These are phyloP conservation scores for Mycena filopes DNA, from an alignment of 768 basidiomycete species.

Conservation along the genomic window DNA sequence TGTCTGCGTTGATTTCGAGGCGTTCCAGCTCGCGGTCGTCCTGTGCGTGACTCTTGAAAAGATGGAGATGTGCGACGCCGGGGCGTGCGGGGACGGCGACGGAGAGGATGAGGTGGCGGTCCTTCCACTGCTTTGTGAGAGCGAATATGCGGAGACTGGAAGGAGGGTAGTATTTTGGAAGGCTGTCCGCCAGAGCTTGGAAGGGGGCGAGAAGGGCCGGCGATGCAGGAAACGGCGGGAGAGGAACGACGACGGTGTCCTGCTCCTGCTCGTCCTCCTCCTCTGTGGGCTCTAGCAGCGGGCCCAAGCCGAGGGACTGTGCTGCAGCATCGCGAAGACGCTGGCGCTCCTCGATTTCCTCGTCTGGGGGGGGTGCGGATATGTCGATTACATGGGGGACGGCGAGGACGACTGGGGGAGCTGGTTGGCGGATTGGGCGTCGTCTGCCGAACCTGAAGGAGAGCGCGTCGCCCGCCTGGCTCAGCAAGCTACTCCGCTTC, in stretches of 20 bases:
- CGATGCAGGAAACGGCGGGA: slow-evolving; percentile 75
- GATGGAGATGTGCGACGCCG: slow-evolving; percentile 69
- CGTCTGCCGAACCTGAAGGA: slow-evolving; percentile 12
- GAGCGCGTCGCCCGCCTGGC: slow-evolving; percentile 21
- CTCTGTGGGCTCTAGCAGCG: slow-evolving; percentile 53
- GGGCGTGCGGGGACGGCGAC: slow-evolving; percentile 49
- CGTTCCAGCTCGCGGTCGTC: slow-evolving; percentile 80
- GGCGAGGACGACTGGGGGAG: neutral
- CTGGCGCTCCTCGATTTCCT: slow-evolving; percentile 78
- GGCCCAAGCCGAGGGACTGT: slow-evolving; percentile 76
- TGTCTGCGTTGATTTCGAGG: slow-evolving; percentile 80
- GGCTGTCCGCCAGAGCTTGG: slow-evolving; percentile 59
- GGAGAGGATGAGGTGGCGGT: slow-evolving; percentile 35
- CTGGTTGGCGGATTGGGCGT: slow-evolving; percentile 10
- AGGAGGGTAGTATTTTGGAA: slow-evolving; percentile 78
- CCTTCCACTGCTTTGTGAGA: slow-evolving; percentile 56
- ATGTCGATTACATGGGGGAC: slow-evolving; percentile 76
- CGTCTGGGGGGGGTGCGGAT: slow-evolving; percentile 58
- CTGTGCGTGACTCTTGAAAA: slow-evolving; percentile 66
- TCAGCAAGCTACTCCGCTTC: slow-evolving; percentile 24
- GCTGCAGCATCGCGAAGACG: slow-evolving; percentile 82
- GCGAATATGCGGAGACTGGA: slow-evolving; percentile 78
- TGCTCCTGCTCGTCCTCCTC: slow-evolving; percentile 40
- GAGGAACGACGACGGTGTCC: neutral
- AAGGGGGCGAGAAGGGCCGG: slow-evolving; percentile 61